Evolutionary conservation across 768 basidiomycete genomes (phyloP).

Genomic region (Leccinum rimulosum): DNA sequence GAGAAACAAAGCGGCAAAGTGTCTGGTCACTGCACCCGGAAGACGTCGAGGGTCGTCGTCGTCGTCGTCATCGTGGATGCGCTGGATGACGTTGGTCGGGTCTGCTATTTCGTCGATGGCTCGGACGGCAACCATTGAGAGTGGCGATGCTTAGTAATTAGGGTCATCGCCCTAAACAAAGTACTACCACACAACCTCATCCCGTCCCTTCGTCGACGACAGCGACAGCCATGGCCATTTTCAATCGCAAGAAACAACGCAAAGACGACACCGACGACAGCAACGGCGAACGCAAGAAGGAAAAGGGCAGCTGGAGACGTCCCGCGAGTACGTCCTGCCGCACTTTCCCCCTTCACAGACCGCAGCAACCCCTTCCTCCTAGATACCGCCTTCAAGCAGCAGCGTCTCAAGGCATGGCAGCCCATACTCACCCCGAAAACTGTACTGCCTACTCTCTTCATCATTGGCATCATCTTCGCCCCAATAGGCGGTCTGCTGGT

Average conservation of each 20-base stretch:
- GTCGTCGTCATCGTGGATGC: constrained; percentile 39
- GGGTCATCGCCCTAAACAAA: background rate
- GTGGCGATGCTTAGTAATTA: constrained; percentile 16
- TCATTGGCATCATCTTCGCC: constrained; percentile 92
- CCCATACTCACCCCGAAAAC: constrained; percentile 98
- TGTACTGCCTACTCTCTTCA: constrained; percentile 93
- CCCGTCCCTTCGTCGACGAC: constrained; percentile 11
- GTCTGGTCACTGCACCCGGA: constrained; percentile 40
- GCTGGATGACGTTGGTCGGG: constrained; percentile 47
- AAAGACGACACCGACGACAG: constrained; percentile 37
- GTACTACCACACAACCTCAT: background rate
- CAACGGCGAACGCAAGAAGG: constrained; percentile 60
- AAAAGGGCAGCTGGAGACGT: constrained; percentile 78
- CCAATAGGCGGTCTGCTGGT: constrained; percentile 94
- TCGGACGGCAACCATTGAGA: constrained; percentile 50
- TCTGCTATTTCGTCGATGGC: constrained; percentile 48
- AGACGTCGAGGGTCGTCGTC: constrained; percentile 28
- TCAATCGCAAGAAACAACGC: constrained; percentile 50
- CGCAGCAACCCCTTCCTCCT: constrained; percentile 8
- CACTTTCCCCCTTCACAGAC: constrained; percentile 9
- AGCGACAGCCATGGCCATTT: constrained; percentile 48
- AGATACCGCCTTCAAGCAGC: constrained; percentile 99
- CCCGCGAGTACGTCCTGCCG: constrained; percentile 68
- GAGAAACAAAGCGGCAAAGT: constrained; percentile 48
- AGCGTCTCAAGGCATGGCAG: constrained; percentile 99